These are phyloP conservation scores for Cladosporium phlei DNA, from an alignment of 2,329 filamentous ascomycete species.

Conservation along the genomic window DNA sequence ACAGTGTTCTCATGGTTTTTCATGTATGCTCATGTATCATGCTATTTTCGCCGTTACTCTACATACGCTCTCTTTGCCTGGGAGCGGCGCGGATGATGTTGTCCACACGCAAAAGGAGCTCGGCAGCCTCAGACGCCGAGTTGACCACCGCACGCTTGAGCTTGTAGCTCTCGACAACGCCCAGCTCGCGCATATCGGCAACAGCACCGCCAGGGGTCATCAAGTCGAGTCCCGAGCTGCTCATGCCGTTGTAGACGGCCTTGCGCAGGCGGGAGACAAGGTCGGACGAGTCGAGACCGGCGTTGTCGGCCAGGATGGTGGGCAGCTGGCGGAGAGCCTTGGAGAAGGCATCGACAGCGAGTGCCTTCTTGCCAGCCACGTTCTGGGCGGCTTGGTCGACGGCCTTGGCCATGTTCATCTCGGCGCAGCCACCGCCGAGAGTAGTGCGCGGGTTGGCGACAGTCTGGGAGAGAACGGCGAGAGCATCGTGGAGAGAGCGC, in stretches of 20 bases:
- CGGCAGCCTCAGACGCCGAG: conserved; percentile 90
- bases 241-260: conserved; percentile 91
- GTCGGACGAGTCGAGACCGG: conserved; percentile 90
- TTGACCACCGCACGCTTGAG: conserved; percentile 97
- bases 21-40: conserved; percentile 12
- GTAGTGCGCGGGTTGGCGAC: conserved; percentile 92
- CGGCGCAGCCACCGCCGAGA: conserved; percentile 88
- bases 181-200: conserved; percentile 89
- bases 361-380: conserved; percentile 92
- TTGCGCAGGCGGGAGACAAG: conserved; percentile 87
- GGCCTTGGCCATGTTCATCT: conserved; percentile 99
- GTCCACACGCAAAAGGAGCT: conserved; percentile 91
- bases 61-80: conserved; percentile 72
- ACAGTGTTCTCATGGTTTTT: neutral
- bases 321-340: conserved; percentile 86
- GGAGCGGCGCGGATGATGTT: conserved; percentile 96
- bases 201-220: conserved; percentile 86
- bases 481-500: conserved; percentile 88
- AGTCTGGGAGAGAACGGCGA: conserved; percentile 94
- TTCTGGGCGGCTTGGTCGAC: conserved; percentile 91
- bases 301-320: conserved; percentile 95
- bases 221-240: conserved; percentile 84
- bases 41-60: conserved; percentile 24
- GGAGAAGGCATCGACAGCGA: conserved; percentile 87
- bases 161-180: conserved; percentile 97